Percentiles rank a stretch among this genome's conserved stretches.
Evolutionary conservation across 2,329 filamentous ascomycete species (phyloP).

Genomic region (Boeremia exigua): DNA sequence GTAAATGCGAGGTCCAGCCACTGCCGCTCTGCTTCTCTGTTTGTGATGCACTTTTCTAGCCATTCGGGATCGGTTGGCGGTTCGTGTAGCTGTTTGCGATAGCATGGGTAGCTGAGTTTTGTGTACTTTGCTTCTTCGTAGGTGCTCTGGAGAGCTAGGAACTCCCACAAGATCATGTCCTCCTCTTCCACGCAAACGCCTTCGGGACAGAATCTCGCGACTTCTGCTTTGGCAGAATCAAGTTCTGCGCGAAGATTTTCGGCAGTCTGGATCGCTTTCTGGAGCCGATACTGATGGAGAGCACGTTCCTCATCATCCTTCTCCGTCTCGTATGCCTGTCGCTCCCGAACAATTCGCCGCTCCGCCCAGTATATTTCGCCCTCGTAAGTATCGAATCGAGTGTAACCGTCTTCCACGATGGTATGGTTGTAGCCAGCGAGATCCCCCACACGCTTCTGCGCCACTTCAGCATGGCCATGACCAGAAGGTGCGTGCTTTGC

Average conservation of each 20-base stretch:
- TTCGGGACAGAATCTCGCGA: slow-evolving; percentile 9
- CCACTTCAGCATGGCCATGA: slow-evolving; percentile 8
- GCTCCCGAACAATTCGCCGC: neutral
- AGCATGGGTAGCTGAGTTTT: neutral
- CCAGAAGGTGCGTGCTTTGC: slow-evolving; percentile 8
- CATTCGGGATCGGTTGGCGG: slow-evolving; percentile 1
- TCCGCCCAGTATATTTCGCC: neutral
- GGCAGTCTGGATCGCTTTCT: slow-evolving; percentile 2
- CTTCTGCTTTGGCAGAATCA: slow-evolving; percentile 2
- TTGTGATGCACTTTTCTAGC: slow-evolving; percentile 10
- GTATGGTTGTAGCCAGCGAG: slow-evolving; percentile 1
- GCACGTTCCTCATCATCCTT: neutral
- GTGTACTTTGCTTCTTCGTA: slow-evolving; percentile 4
- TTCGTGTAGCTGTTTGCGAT: neutral
- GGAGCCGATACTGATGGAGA: neutral
- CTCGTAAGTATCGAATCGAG: neutral
- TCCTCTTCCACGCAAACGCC: slow-evolving; percentile 3
- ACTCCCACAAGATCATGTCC: slow-evolving; percentile 20
- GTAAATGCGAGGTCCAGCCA: slow-evolving; percentile 16
- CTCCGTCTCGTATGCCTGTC: neutral
- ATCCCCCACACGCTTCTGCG: neutral
- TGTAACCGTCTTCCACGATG: neutral
- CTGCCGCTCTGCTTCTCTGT: neutral
- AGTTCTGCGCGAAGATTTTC: slow-evolving; percentile 8
- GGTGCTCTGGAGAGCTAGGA: slow-evolving; percentile 7